phyloP scores from a whole-genome alignment of 108 stramenopile genomes.

The Nitzschia sp. region DNA sequence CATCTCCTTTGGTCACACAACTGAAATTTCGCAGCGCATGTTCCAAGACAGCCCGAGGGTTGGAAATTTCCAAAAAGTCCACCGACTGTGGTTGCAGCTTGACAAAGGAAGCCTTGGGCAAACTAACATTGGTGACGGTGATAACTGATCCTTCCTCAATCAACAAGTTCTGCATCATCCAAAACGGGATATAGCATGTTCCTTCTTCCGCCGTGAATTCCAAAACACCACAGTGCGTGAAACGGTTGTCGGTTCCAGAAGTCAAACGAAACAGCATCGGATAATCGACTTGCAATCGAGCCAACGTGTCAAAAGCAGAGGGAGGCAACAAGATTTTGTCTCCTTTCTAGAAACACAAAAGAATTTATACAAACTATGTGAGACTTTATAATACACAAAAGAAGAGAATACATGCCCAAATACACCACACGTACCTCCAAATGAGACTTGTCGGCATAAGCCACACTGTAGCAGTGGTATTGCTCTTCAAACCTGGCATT shows the following conservation, averaged over 20 bases:
- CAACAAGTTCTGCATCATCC: constrained; percentile 98
- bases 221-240: constrained; percentile 94
- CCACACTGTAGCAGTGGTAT: constrained; percentile 90
- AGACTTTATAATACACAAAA: not conserved
- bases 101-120: constrained; percentile 95
- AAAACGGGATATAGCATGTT: constrained; percentile 95
- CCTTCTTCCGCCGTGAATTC: constrained; percentile 99
- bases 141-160: constrained; percentile 90
- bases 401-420: not conserved
- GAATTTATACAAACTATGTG: no score
- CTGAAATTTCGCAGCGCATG: constrained; percentile 92
- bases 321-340: constrained; percentile 98
- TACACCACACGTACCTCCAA: constrained; percentile 63
- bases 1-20: constrained; percentile 97
- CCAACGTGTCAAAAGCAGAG: constrained; percentile 94
- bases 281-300: constrained; percentile 91
- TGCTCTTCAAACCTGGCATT: constrained; percentile 75
- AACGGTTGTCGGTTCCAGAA: constrained; percentile 33
- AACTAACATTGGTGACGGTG: constrained; percentile 90
- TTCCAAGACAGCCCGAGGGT: constrained; percentile 97
- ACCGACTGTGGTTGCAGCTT: constrained; percentile 98
- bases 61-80: constrained; percentile 98
- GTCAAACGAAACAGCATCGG: constrained; percentile 93
- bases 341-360: constrained; percentile 59
- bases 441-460: constrained; percentile 86